phyloP scores from a whole-genome alignment of 1,284 basidiomycete species.

The Phellopilus nigrolimitatus region DNA sequence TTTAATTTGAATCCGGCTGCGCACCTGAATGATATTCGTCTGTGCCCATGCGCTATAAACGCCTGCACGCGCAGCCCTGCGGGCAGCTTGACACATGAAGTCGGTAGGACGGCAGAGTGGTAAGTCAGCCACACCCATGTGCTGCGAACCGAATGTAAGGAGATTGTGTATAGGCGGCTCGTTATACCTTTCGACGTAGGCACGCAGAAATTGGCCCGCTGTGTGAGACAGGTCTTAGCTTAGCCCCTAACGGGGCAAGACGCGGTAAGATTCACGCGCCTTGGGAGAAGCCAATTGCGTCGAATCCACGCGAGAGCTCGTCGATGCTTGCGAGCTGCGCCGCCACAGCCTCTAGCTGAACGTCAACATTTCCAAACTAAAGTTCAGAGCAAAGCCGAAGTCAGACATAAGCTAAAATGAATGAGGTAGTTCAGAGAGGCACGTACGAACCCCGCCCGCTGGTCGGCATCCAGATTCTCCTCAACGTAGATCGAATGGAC shows the following conservation, averaged over 20 bases:
- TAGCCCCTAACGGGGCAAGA: conserved; percentile 15
- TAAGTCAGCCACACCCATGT: conserved; percentile 84
- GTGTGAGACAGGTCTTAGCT: conserved; percentile 18
- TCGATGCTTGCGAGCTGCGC: conserved; percentile 64
- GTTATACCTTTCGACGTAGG: conserved; percentile 84
- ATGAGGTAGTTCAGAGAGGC: background rate
- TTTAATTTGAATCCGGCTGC: conserved; percentile 15
- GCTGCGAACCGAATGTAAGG: conserved; percentile 84
- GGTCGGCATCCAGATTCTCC: conserved; percentile 63
- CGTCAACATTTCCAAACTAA: conserved; percentile 78
- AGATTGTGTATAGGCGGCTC: conserved; percentile 76
- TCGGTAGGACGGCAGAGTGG: conserved; percentile 68
- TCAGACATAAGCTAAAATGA: background rate
- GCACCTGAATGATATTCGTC: conserved; percentile 71
- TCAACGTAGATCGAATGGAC: conserved; percentile 80
- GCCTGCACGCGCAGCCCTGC: conserved; percentile 64
- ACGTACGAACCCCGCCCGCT: conserved; percentile 70
- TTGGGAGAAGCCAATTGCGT: conserved; percentile 92
- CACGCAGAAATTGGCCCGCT: conserved; percentile 87
- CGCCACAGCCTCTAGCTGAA: conserved; percentile 64
- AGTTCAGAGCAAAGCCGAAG: conserved; percentile 8
- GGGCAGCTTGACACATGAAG: conserved; percentile 72
- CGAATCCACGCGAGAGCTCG: conserved; percentile 75
- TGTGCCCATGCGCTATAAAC: conserved; percentile 86
- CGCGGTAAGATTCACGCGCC: conserved; percentile 39